These are phyloP conservation scores for Polytolypa hystricis DNA, from an alignment of 2,329 filamentous ascomycete genomes.

Conservation along the genomic window DNA sequence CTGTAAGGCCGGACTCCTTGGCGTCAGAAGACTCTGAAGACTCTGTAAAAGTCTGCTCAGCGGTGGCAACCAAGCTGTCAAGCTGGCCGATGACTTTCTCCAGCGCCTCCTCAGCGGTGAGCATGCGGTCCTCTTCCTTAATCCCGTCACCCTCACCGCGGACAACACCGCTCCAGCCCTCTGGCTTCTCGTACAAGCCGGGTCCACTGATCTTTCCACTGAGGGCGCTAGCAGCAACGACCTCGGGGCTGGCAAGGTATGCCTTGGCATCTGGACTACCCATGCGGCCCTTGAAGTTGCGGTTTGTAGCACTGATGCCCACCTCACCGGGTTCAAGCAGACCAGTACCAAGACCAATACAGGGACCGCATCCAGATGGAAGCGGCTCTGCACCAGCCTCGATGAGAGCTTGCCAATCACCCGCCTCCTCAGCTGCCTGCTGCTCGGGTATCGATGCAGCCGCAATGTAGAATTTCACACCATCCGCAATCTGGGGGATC, in stretches of 20 bases:
- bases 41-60: constrained; percentile 7
- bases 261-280: constrained; percentile 68
- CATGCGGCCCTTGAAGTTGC: constrained; percentile 90
- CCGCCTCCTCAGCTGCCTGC: constrained; percentile 60
- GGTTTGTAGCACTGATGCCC: constrained; percentile 71
- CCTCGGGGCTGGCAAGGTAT: constrained; percentile 79
- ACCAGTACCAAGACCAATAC: constrained; percentile 74
- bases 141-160: constrained; percentile 62
- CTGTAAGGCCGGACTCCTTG: constrained; percentile 35
- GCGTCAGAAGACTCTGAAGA: not conserved
- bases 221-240: constrained; percentile 82
- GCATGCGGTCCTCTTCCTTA: constrained; percentile 51
- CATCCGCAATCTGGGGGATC: constrained; percentile 57
- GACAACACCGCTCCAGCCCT: constrained; percentile 49
- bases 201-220: constrained; percentile 48
- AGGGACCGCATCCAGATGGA: constrained; percentile 67
- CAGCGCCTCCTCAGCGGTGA: constrained; percentile 57
- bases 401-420: constrained; percentile 74
- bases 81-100: constrained; percentile 60
- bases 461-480: constrained; percentile 80
- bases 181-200: constrained; percentile 64
- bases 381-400: constrained; percentile 66
- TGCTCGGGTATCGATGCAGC: constrained; percentile 76
- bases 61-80: constrained; percentile 40
- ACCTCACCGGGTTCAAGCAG: constrained; percentile 76